Evolutionary conservation across 495 filamentous ascomycete species (phyloP).

Genomic region (Penicillium fimorum): DNA sequence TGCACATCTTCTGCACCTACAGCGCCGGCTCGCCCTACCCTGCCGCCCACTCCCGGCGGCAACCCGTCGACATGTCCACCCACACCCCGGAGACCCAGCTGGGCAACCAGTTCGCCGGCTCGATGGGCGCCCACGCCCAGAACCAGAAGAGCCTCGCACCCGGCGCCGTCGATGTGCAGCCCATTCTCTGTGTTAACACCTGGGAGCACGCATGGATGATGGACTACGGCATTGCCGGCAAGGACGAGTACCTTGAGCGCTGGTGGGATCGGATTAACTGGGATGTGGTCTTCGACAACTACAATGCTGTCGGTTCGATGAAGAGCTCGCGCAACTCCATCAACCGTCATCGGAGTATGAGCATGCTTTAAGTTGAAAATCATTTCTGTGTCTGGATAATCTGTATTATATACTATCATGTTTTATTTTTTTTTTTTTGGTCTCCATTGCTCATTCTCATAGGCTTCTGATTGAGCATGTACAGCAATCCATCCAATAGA

Average conservation of each 20-base stretch:
- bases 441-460: conserved; percentile 9
- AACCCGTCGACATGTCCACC: conserved; percentile 79
- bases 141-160: conserved; percentile 54
- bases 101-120: conserved; percentile 49
- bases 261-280: conserved; percentile 93
- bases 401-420: conserved; percentile 35
- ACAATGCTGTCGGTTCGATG: conserved; percentile 35
- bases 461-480: conserved; percentile 15
- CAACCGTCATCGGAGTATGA: conserved; percentile 30
- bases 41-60: conserved; percentile 76
- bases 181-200: conserved; percentile 86
- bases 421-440: conserved; percentile 19
- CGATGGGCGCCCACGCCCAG: conserved; percentile 46
- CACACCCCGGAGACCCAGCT: conserved; percentile 38
- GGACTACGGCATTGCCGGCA: conserved; percentile 80
- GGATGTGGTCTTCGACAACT: conserved; percentile 61
- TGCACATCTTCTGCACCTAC: conserved; percentile 86
- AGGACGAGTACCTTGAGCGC: conserved; percentile 67
- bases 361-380: conserved; percentile 29
- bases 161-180: conserved; percentile 67
- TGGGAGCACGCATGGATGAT: conserved; percentile 94
- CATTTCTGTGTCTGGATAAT: conserved; percentile 27
- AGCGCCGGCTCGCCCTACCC: conserved; percentile 86
- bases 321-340: conserved; percentile 20
- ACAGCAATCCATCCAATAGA: conserved; percentile 23